These are phyloP conservation scores for Dianthus caryophyllus DNA, from an alignment of 148 eudicot genomes.

Conservation along the genomic window DNA sequence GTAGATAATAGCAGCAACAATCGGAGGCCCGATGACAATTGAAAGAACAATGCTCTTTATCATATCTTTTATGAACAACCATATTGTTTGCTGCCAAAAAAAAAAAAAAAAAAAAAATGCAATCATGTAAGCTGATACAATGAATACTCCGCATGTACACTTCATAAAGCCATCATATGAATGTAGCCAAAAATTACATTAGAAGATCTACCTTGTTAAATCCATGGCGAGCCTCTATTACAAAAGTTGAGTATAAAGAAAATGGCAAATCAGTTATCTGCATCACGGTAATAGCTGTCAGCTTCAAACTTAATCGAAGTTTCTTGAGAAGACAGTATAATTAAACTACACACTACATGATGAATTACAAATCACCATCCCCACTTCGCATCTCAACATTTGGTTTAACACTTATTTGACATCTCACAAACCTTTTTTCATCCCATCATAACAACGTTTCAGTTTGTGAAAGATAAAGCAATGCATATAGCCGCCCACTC, in stretches of 20 bases:
- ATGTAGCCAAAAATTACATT: not conserved
- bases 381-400: no score
- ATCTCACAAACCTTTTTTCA: no score
- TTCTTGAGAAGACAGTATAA: not conserved
- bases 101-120: slow-evolving; percentile 10
- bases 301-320: slow-evolving; percentile 13
- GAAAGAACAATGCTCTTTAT: slow-evolving; percentile 73
- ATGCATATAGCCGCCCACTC: no score
- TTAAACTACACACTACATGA: not conserved
- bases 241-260: slow-evolving; percentile 90
- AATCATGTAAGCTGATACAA: slow-evolving; percentile 6
- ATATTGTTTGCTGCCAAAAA: slow-evolving; percentile 82
- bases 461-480: no score
- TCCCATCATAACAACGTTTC: no score
- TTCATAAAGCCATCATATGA: not conserved
- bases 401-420: no score
- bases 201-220: slow-evolving; percentile 68
- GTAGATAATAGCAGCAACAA: slow-evolving; percentile 86
- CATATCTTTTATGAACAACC: slow-evolving; percentile 88
- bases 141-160: not conserved
- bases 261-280: slow-evolving; percentile 97
- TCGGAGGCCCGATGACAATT: slow-evolving; percentile 82
- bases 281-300: slow-evolving; percentile 26
- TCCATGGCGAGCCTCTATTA: slow-evolving; percentile 96
- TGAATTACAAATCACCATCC: not conserved